Conservation (phyloP, 306 rosid species). For the Abrus precatorius region DNA sequence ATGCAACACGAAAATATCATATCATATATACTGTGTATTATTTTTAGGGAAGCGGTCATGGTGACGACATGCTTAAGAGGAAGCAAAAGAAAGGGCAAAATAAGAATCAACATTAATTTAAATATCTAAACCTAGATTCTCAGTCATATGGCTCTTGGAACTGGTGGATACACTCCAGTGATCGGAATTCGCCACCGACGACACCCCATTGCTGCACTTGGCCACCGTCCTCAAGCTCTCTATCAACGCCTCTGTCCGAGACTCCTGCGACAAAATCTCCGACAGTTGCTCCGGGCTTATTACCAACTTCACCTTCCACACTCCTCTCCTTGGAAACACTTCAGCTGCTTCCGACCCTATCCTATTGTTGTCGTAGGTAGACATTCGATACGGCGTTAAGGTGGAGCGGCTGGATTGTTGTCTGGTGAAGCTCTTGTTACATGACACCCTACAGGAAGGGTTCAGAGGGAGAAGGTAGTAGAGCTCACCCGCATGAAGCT, state of each 20-base stretch:
- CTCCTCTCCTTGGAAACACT: slow-evolving; percentile 64
- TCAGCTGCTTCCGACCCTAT: slow-evolving; percentile 51
- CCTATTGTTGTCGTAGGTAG: slow-evolving; percentile 49
- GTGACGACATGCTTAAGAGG: too few species aligned
- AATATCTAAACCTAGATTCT: slow-evolving; percentile 7
- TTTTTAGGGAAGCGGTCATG: too few species aligned
- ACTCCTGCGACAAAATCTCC: slow-evolving; percentile 70
- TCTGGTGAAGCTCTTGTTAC: slow-evolving; percentile 1
- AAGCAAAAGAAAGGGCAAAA: too few species aligned
- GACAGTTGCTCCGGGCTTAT: slow-evolving; percentile 76
- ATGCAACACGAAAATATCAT: too few species aligned
- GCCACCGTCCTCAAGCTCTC: slow-evolving; percentile 81
- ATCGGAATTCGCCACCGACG: slow-evolving; percentile 60
- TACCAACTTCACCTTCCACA: slow-evolving; percentile 86
- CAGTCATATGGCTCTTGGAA: slow-evolving; percentile 47
- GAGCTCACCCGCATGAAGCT: slow-evolving; percentile 60
- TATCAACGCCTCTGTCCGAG: slow-evolving; percentile 68
- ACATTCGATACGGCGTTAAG: slow-evolving; percentile 72
- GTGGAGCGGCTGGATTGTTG: slow-evolving; percentile 8
- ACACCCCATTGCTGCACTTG: slow-evolving; percentile 61
- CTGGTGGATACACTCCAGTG: slow-evolving; percentile 67
- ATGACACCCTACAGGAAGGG: slow-evolving; percentile 3
- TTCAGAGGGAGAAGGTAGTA: slow-evolving; percentile 79
- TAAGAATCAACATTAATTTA: neutral
- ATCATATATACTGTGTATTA: too few species aligned